phyloP scores from a whole-genome alignment of 23 red algal species.

The Agarophyton chilense region DNA sequence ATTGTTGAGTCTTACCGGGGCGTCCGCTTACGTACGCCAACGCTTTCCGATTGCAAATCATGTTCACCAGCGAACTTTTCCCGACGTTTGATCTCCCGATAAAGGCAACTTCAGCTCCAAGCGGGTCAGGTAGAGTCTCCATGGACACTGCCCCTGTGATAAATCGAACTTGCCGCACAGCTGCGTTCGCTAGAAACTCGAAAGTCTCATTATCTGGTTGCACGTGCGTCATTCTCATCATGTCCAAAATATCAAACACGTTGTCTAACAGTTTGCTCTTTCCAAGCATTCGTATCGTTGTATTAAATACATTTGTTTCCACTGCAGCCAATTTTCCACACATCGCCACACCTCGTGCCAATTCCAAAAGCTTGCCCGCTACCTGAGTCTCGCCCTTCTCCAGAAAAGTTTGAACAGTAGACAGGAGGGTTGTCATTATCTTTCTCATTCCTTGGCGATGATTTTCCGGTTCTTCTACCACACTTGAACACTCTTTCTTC shows the following conservation, averaged over 20 bases:
- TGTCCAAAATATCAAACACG: constrained; percentile 76
- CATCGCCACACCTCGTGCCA: not conserved
- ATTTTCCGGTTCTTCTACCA: not conserved
- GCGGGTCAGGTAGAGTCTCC: constrained; percentile 74
- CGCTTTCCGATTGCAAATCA: constrained; percentile 74
- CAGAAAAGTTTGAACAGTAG: not conserved
- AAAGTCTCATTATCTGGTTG: constrained; percentile 62
- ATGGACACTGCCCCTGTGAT: constrained; percentile 88
- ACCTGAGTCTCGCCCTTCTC: not conserved
- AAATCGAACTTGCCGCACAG: constrained; percentile 86
- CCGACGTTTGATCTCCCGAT: constrained; percentile 92
- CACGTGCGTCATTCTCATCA: constrained; percentile 46
- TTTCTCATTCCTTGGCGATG: not conserved
- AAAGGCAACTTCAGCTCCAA: constrained; percentile 85
- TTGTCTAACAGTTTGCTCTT: constrained; percentile 58
- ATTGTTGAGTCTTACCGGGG: constrained; percentile 93
- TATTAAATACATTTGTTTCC: constrained; percentile 36
- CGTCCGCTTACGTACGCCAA: constrained; percentile 83
- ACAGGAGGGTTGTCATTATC: constrained; percentile 14
- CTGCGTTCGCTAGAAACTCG: constrained; percentile 79
- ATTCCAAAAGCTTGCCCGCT: not conserved
- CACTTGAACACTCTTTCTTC: not conserved
- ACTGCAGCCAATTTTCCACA: constrained; percentile 8
- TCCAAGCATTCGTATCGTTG: constrained; percentile 58
- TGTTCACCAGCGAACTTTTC: constrained; percentile 92